phyloP scores from a whole-genome alignment of 495 filamentous ascomycete genomes.

The Astrothelium subdiscretum region DNA sequence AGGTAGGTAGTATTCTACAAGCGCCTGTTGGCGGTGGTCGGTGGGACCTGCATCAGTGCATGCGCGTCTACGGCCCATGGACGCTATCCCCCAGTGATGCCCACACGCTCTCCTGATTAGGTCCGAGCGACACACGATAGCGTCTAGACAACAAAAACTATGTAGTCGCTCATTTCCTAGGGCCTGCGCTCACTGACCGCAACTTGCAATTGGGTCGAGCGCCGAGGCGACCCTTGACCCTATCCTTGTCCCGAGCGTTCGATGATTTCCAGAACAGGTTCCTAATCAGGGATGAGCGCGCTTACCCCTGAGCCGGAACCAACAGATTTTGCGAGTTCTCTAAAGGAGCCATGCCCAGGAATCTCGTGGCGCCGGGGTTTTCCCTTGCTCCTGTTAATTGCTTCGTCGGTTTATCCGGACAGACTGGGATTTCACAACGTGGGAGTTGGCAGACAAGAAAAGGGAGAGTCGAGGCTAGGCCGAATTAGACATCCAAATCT shows the following conservation, averaged over 20 bases:
- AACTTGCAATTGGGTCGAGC: not conserved
- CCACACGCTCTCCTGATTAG: not conserved
- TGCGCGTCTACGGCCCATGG: not conserved
- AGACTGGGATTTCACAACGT: not conserved
- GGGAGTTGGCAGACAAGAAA: not conserved
- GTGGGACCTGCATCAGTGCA: not conserved
- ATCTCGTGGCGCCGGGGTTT: not conserved
- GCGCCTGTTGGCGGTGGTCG: not conserved
- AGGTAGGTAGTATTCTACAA: not conserved
- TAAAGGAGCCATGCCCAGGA: not conserved
- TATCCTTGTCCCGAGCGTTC: not conserved
- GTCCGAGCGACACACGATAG: not conserved
- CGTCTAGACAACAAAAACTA: not conserved
- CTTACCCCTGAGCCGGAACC: not conserved
- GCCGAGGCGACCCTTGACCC: not conserved
- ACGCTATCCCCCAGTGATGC: not conserved
- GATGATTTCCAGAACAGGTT: not conserved
- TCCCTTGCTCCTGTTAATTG: not conserved
- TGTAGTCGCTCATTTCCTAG: not conserved
- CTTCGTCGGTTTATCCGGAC: not conserved
- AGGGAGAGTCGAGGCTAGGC: not conserved
- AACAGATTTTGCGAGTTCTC: not conserved
- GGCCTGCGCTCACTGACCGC: not conserved
- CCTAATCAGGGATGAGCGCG: not conserved
- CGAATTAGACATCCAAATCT: not conserved